A percentile compares a stretch with the other conserved stretches of the same genome.
Evolutionary conservation across 306 rosid genomes (phyloP).

Genomic region (Quercus mongolica): DNA sequence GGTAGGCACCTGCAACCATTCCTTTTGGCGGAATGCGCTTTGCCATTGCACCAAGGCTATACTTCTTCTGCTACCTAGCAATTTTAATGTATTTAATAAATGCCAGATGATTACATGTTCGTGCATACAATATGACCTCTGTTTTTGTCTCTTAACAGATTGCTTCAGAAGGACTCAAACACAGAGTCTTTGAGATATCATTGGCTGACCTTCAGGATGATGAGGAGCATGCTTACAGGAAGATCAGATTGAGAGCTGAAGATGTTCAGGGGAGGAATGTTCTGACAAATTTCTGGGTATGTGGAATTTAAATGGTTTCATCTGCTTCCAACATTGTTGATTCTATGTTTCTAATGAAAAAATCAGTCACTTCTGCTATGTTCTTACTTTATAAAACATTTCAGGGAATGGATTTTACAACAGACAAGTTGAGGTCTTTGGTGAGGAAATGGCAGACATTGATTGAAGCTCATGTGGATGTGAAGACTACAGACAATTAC

Average conservation of each 20-base stretch:
- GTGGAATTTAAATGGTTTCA: background rate
- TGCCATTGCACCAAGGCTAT: no score
- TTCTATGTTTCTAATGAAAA: slow-evolving; percentile 1
- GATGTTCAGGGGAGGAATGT: slow-evolving; percentile 92
- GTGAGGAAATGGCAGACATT: slow-evolving; percentile 88
- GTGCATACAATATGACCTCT: background rate
- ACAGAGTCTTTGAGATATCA: slow-evolving; percentile 87
- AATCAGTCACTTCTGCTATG: background rate
- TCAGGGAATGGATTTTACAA: slow-evolving; percentile 88
- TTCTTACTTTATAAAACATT: background rate
- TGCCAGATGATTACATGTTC: background rate
- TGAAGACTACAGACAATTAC: slow-evolving; percentile 83
- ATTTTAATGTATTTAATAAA: no score
- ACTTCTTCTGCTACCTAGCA: no score
- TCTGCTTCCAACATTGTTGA: background rate
- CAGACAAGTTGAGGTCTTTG: slow-evolving; percentile 89
- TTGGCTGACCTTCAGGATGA: slow-evolving; percentile 94
- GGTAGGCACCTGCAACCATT: no score
- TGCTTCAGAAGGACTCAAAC: slow-evolving; percentile 96
- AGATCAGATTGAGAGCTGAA: slow-evolving; percentile 93
- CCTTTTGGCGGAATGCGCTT: no score
- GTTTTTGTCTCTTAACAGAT: slow-evolving; percentile 44
- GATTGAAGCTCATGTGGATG: slow-evolving; percentile 92
- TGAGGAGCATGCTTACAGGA: slow-evolving; percentile 93
- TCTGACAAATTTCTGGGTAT: slow-evolving; percentile 90